Conservation (phyloP, 768 basidiomycete species). For the Leccinellum rugosiceps region DNA sequence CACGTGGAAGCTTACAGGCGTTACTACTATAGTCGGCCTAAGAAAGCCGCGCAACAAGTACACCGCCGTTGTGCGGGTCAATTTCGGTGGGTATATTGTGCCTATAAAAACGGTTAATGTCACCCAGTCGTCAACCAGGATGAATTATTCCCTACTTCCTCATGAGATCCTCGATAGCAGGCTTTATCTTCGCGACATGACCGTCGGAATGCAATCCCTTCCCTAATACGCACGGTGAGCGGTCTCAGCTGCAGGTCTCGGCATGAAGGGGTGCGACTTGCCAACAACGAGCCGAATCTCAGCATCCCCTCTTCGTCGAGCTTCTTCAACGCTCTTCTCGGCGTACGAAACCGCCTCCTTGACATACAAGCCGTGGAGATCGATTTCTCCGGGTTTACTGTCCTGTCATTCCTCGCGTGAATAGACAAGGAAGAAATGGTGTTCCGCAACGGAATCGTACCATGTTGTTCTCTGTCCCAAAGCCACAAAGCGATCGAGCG, state of each 20-base stretch:
- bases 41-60: constrained; percentile 64
- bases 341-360: constrained; percentile 82
- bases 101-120: constrained; percentile 38
- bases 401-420: constrained; percentile 39
- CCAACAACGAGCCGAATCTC: constrained; percentile 85
- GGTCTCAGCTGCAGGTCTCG: background rate
- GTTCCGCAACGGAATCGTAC: constrained; percentile 29
- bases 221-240: constrained; percentile 38
- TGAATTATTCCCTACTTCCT: constrained; percentile 50
- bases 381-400: constrained; percentile 70
- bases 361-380: constrained; percentile 91
- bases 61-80: constrained; percentile 80
- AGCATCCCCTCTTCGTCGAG: constrained; percentile 56
- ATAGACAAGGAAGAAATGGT: background rate
- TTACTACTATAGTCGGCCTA: constrained; percentile 3
- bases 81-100: constrained; percentile 68
- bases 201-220: constrained; percentile 84
- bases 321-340: constrained; percentile 67
- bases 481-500: background rate
- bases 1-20: too few species aligned
- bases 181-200: constrained; percentile 82
- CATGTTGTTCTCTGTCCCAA: constrained; percentile 66
- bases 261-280: constrained; percentile 32
- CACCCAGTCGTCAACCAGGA: background rate
- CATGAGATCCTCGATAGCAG: constrained; percentile 87